A percentile compares a stretch with the other conserved stretches of the same genome.
phyloP scores from a whole-genome alignment of 257 asterid genomes.

The Pogostemon cablin region DNA sequence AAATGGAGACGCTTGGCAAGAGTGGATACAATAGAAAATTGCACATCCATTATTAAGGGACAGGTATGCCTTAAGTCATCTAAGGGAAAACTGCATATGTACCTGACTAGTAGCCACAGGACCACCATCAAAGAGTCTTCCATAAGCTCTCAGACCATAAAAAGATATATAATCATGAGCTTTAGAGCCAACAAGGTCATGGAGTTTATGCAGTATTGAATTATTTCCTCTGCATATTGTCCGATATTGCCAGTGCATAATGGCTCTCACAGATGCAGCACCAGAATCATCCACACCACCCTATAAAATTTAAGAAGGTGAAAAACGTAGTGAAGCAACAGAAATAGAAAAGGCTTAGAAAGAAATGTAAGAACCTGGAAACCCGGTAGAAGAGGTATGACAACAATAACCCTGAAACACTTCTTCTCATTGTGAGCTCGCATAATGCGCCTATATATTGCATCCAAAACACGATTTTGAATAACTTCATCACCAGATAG shows the following conservation, averaged over 20 bases:
- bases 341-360: slow-evolving; percentile 17
- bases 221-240: slow-evolving; percentile 77
- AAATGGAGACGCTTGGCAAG: slow-evolving; percentile 11
- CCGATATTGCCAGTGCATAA: slow-evolving; percentile 98
- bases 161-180: slow-evolving; percentile 86
- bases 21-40: background rate
- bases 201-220: slow-evolving; percentile 83
- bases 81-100: slow-evolving; percentile 29
- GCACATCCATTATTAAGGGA: slow-evolving; percentile 26
- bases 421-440: slow-evolving; percentile 84
- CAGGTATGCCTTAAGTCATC: slow-evolving; percentile 2
- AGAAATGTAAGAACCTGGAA: slow-evolving; percentile 70
- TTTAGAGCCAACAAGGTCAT: slow-evolving; percentile 68
- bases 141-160: slow-evolving; percentile 83
- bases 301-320: slow-evolving; percentile 45
- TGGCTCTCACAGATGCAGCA: slow-evolving; percentile 98
- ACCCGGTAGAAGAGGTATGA: slow-evolving; percentile 96
- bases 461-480: slow-evolving; percentile 83
- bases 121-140: slow-evolving; percentile 80
- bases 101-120: slow-evolving; percentile 94
- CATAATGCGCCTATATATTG: slow-evolving; percentile 72
- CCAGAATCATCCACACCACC: slow-evolving; percentile 99
- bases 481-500: slow-evolving; percentile 87
- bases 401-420: slow-evolving; percentile 88
- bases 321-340: slow-evolving; percentile 15